Base-by-base conservation (phyloP, 192 early-diverging fungal genomes). In the Phlyctochytrium arcticum region DNA sequence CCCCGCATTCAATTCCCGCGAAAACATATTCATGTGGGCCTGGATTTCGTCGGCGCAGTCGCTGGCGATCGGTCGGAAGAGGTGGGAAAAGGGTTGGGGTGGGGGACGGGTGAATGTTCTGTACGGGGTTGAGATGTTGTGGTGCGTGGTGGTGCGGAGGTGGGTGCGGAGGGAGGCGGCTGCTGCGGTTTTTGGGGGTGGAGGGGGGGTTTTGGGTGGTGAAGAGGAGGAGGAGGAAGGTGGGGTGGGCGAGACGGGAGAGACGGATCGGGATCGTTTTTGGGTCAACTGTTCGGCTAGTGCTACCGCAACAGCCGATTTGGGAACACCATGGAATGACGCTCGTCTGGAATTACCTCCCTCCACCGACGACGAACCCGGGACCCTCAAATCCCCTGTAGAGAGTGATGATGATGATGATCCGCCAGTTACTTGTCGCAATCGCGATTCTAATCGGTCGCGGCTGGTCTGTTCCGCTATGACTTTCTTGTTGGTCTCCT, bases 21-120 rank as follows among this genome's bases (percentile, higher is more conserved):
- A 31, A 61, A 76, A 76, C 75, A 76, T 73, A 39, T 57, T 39
- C 70, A 76, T 76, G 46, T 76, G 75, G 12, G 62, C 75, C 6
- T 23, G 35, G 19, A 76, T 76, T 50, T 76, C 75, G 39, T 76
- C 68, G 21, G 39, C 23, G 17, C 19, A 49, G 49, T 76, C 70
- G 9, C 17, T 46, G 3, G 39, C 46, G 12, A 72, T 47, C 7
- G 57, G 31, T 10, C 37, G 49, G 53, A 73, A 76, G 30, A 76
- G n/a, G 59, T 65, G 63, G 4, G 57, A 29, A 39, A 26, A 37
- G 4, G 8, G 5, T 24, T 36, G 36, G 31, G 75, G 70, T 5
- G 70, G 75, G 0, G 54, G 62, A 31, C 42, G 37, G 30, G 65
- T 58, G 54, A 76, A 68, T 1, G 68, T 68, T 60, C 15, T 27